A percentile compares a stretch with the other conserved stretches of the same genome.
Evolutionary conservation across 1,139 yeast species (phyloP).

Genomic region (Suhomyces atakaporum): DNA sequence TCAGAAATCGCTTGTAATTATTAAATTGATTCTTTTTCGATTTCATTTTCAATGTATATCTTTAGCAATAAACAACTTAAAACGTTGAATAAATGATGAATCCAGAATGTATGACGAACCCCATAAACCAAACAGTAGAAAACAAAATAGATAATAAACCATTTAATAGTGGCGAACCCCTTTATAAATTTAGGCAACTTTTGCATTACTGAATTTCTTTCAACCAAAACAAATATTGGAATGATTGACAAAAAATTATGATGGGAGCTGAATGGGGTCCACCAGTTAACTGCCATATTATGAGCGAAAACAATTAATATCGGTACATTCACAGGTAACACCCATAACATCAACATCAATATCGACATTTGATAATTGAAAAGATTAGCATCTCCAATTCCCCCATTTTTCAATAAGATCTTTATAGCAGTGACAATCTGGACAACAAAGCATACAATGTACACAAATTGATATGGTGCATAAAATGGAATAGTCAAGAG

Average conservation of each 20-base stretch:
- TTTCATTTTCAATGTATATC: constrained; percentile 13
- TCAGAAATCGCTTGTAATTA: neutral
- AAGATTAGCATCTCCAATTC: constrained; percentile 18
- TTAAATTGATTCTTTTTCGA: constrained; percentile 1
- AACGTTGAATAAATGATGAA: constrained; percentile 65
- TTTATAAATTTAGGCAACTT: constrained; percentile 12
- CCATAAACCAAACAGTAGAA: constrained; percentile 64
- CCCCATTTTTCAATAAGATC: constrained; percentile 13
- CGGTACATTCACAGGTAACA: constrained; percentile 69
- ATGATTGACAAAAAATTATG: constrained; percentile 68
- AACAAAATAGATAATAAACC: constrained; percentile 41
- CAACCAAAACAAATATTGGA: constrained; percentile 58
- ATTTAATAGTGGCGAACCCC: constrained; percentile 1
- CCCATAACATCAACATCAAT: constrained; percentile 62
- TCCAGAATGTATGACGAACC: constrained; percentile 67
- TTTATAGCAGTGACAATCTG: constrained; percentile 52
- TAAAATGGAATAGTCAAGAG: constrained; percentile 51
- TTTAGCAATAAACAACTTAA: constrained; percentile 48
- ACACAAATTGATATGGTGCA: constrained; percentile 81
- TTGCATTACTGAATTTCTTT: constrained; percentile 35
- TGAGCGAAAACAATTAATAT: constrained; percentile 70
- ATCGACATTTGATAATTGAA: constrained; percentile 57
- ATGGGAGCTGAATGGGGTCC: constrained; percentile 74
- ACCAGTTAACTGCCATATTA: constrained; percentile 68
- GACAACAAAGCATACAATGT: constrained; percentile 54